phyloP scores from a whole-genome alignment of 768 basidiomycete species.

The Rhodotorula kratochvilovae region DNA sequence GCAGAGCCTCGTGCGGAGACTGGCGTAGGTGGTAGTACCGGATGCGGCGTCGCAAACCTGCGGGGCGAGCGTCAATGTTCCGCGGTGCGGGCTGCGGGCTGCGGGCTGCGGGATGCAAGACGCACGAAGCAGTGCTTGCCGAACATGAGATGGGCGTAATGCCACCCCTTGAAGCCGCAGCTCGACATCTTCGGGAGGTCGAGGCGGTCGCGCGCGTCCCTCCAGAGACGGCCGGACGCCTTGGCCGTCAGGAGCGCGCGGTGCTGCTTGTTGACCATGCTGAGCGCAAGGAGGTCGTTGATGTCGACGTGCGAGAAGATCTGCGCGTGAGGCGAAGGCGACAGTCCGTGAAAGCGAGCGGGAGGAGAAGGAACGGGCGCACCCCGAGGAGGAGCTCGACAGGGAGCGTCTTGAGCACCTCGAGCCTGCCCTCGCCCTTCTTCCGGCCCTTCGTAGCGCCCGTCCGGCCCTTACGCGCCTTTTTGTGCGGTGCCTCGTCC shows the following conservation, averaged over 20 bases:
- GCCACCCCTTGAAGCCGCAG: neutral
- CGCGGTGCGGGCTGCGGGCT: too few species aligned
- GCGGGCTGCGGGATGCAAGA: too few species aligned
- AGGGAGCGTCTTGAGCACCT: neutral
- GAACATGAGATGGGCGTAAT: neutral
- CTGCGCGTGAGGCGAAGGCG: neutral
- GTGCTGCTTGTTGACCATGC: conserved; percentile 4
- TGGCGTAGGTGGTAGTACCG: too few species aligned
- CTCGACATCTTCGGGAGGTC: neutral
- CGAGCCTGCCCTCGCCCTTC: neutral
- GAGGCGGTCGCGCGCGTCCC: neutral
- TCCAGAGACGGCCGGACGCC: neutral
- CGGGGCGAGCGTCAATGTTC: too few species aligned
- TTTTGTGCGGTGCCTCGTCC: neutral
- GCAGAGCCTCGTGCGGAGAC: too few species aligned
- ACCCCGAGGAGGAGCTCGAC: neutral
- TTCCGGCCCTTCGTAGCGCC: neutral
- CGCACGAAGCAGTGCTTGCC: neutral
- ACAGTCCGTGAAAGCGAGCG: neutral
- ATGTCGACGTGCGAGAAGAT: conserved; percentile 39
- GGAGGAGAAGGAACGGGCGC: neutral
- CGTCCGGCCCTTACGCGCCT: neutral
- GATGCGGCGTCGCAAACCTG: too few species aligned
- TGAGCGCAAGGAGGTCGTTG: conserved; percentile 35
- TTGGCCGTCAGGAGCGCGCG: neutral